These are phyloP conservation scores for Phlebiopsis flavidoalba DNA, from an alignment of 768 basidiomycete species.

Conservation along the genomic window DNA sequence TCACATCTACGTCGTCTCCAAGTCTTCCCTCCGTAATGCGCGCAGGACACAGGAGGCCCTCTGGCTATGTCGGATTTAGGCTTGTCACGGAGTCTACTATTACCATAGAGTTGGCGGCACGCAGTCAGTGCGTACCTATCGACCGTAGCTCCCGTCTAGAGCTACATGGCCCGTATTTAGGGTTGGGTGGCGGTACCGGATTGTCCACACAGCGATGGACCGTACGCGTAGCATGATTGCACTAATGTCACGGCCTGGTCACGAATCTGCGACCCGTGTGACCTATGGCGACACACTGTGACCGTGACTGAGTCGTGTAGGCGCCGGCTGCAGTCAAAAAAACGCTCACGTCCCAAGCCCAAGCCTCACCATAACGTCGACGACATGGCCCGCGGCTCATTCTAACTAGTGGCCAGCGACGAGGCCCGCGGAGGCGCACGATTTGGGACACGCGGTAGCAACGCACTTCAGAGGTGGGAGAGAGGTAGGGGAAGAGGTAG, in stretches of 20 bases:
- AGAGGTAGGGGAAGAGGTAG: slow-evolving; percentile 47
- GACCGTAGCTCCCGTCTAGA: no score
- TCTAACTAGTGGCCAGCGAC: slow-evolving; percentile 10
- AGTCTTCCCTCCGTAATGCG: no score
- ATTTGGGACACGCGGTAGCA: slow-evolving; percentile 26
- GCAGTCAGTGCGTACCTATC: no score
- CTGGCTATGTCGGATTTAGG: no score
- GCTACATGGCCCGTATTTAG: no score
- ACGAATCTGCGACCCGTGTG: background rate
- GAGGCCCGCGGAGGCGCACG: slow-evolving; percentile 29
- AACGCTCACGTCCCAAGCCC: background rate
- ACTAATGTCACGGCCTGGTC: background rate
- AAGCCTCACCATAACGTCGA: background rate
- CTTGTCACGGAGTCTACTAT: no score
- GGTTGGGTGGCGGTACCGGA: no score
- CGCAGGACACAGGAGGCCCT: no score
- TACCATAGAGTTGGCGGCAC: no score
- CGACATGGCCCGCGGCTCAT: slow-evolving; percentile 21
- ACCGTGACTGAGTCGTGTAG: background rate
- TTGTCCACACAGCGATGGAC: no score
- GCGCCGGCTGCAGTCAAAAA: background rate
- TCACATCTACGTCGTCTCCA: no score
- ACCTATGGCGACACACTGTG: slow-evolving; percentile 3
- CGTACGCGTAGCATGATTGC: no score
- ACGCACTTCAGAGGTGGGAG: slow-evolving; percentile 37